Evolutionary conservation across 2,329 filamentous ascomycete genomes (phyloP).

Genomic region (Oidium heveae): DNA sequence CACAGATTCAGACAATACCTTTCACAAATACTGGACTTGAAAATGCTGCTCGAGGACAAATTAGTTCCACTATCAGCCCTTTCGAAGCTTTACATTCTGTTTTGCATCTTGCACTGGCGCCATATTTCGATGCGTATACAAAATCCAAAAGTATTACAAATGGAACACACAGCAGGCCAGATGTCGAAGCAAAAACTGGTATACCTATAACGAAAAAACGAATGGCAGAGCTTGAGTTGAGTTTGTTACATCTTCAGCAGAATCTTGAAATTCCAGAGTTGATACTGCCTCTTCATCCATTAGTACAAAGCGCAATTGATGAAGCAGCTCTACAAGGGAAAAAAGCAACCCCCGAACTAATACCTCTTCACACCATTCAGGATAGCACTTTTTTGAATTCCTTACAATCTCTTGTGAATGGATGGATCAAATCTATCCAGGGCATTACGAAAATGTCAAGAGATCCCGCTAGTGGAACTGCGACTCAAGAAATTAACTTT

Average conservation of each 20-base stretch:
- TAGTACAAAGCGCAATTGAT: slow-evolving; percentile 66
- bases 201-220: slow-evolving; percentile 96
- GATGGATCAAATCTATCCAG: slow-evolving; percentile 97
- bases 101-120: slow-evolving; percentile 72
- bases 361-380: slow-evolving; percentile 49
- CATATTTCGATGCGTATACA: slow-evolving; percentile 93
- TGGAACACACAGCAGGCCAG: slow-evolving; percentile 45
- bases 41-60: slow-evolving; percentile 39
- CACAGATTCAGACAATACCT: slow-evolving; percentile 82
- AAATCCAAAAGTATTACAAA: slow-evolving; percentile 47
- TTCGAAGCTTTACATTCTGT: slow-evolving; percentile 85
- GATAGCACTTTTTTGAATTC: slow-evolving; percentile 87
- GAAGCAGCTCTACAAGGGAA: slow-evolving; percentile 41
- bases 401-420: slow-evolving; percentile 78
- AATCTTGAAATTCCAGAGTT: slow-evolving; percentile 95
- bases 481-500: slow-evolving; percentile 95
- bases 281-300: slow-evolving; percentile 62
- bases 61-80: slow-evolving; percentile 50
- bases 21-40: slow-evolving; percentile 52
- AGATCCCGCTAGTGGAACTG: slow-evolving; percentile 52
- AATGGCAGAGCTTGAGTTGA: slow-evolving; percentile 80
- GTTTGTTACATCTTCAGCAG: slow-evolving; percentile 75
- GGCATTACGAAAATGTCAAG: slow-evolving; percentile 83
- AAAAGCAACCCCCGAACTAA: slow-evolving; percentile 52
- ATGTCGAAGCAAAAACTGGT: slow-evolving; percentile 78